phyloP scores from a whole-genome alignment of 495 filamentous ascomycete genomes.

The Symbiotaphrina buchneri region DNA sequence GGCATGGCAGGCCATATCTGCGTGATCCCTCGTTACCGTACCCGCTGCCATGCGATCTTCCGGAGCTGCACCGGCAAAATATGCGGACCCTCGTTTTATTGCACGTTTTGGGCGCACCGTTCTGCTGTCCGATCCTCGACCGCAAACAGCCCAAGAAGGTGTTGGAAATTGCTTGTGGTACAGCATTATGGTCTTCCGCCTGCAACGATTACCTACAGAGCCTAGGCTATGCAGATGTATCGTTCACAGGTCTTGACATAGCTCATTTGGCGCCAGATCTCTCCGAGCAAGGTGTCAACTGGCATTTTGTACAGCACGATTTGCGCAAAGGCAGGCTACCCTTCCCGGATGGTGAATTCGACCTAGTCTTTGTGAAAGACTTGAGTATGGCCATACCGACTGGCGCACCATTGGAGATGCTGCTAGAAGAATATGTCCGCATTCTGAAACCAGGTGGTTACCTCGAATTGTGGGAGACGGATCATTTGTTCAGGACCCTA shows the following conservation, averaged over 20 bases:
- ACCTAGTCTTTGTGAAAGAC: conserved; percentile 81
- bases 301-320: conserved; percentile 78
- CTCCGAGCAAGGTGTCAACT: conserved; percentile 52
- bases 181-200: conserved; percentile 71
- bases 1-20: conserved; percentile 62
- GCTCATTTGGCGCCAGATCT: conserved; percentile 53
- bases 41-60: conserved; percentile 69
- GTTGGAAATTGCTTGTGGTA: conserved; percentile 74
- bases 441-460: conserved; percentile 58
- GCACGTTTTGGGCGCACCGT: conserved; percentile 56
- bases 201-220: conserved; percentile 55
- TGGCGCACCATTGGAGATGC: conserved; percentile 31
- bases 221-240: conserved; percentile 22
- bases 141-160: conserved; percentile 51
- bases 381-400: conserved; percentile 43
- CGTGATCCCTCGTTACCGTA: conserved; percentile 55
- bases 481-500: conserved; percentile 54
- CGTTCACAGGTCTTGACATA: conserved; percentile 72
- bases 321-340: conserved; percentile 52
- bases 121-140: conserved; percentile 44
- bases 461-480: conserved; percentile 73
- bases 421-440: conserved; percentile 58
- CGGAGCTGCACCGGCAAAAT: conserved; percentile 72
- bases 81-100: conserved; percentile 63
- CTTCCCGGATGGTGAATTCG: conserved; percentile 66